Percentiles rank a stretch among this genome's conserved stretches.
phyloP scores from a whole-genome alignment of 1,284 basidiomycete genomes.

The Naganishia albida region DNA sequence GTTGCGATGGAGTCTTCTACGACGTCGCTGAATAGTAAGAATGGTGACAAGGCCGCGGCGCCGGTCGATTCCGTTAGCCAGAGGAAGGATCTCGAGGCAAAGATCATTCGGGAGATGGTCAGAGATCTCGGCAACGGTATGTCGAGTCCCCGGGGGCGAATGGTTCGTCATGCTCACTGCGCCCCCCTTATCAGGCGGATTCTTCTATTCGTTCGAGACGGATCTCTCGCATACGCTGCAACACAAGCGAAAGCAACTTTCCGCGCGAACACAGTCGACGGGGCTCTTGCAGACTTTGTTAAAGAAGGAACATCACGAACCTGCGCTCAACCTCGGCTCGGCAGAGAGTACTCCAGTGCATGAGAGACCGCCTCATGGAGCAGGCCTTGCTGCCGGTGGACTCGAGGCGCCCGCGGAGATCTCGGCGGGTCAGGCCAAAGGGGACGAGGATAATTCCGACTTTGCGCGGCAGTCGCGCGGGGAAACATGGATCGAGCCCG shows the following conservation, averaged over 20 bases:
- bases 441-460: constrained; percentile 13
- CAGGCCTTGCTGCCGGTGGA: constrained; percentile 1
- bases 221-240: constrained; percentile 59
- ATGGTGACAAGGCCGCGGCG: constrained; percentile 10
- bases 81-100: constrained; percentile 51
- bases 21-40: constrained; percentile 2
- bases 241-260: constrained; percentile 51
- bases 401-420: constrained; percentile 33
- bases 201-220: constrained; percentile 57
- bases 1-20: constrained; percentile 17
- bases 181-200: constrained; percentile 42
- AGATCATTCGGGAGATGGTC: constrained; percentile 52
- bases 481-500: constrained; percentile 54
- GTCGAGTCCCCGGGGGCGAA: neutral
- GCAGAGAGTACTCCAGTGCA: constrained; percentile 9
- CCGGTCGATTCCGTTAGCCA: constrained; percentile 27
- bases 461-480: constrained; percentile 23
- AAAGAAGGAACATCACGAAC: constrained; percentile 26
- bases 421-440: neutral
- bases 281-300: constrained; percentile 31
- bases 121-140: constrained; percentile 43
- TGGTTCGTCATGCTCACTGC: neutral
- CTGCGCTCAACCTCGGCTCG: constrained; percentile 21
- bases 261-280: constrained; percentile 33
- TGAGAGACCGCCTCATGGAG: constrained; percentile 1